These are phyloP conservation scores for Nakazawaea ambrosiae DNA, from an alignment of 805 yeast species.

Conservation along the genomic window DNA sequence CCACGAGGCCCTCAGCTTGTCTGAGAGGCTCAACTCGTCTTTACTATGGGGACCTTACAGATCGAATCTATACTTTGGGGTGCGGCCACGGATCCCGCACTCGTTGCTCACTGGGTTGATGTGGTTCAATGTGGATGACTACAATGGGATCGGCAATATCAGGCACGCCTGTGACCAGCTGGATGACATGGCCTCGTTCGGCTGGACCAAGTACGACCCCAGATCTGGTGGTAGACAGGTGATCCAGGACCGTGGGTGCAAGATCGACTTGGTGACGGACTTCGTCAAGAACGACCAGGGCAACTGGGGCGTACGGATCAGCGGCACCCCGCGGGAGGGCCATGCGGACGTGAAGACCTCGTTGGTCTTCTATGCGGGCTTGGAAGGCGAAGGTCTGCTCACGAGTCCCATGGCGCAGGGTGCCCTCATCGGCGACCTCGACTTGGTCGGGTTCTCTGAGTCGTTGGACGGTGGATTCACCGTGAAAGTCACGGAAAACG, in stretches of 20 bases:
- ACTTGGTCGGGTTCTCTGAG: conserved; percentile 45
- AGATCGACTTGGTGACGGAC: conserved; percentile 57
- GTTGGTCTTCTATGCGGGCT: conserved; percentile 69
- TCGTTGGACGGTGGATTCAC: conserved; percentile 62
- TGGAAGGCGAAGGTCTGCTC: conserved; percentile 54
- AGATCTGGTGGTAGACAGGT: conserved; percentile 79
- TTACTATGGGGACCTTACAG: conserved; percentile 92
- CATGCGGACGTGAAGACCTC: conserved; percentile 46
- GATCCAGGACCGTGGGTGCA: conserved; percentile 59
- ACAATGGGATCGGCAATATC: conserved; percentile 43
- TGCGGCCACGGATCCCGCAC: conserved; percentile 75
- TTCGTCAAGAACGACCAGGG: conserved; percentile 66
- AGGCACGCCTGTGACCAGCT: conserved; percentile 74
- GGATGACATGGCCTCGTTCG: conserved; percentile 65
- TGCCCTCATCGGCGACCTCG: conserved; percentile 26
- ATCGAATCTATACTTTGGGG: conserved; percentile 78
- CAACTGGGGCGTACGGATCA: conserved; percentile 76
- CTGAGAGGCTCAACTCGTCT: conserved; percentile 40
- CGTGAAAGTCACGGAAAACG: conserved; percentile 52
- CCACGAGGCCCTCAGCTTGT: not conserved
- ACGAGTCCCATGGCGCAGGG: conserved; percentile 28
- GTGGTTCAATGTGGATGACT: conserved; percentile 73
- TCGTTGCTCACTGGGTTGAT: conserved; percentile 73
- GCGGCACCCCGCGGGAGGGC: conserved; percentile 54
- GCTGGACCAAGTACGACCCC: conserved; percentile 88